These are phyloP conservation scores for Graphiopsis chlorocephala DNA, from an alignment of 2,329 filamentous ascomycete species.

Conservation along the genomic window DNA sequence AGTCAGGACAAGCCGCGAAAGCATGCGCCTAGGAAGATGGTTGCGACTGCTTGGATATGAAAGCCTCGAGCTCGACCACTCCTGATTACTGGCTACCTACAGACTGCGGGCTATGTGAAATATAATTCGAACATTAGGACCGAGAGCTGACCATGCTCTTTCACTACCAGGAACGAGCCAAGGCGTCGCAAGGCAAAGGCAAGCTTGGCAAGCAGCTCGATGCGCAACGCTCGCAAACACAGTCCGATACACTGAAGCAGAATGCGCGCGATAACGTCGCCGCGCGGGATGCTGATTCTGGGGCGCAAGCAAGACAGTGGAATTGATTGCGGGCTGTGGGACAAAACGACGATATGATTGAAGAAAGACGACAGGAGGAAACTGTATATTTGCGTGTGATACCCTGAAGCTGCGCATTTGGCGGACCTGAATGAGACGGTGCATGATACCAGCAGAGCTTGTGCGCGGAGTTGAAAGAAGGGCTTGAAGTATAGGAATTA, in stretches of 20 bases:
- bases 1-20: not conserved
- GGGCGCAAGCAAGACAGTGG: slow-evolving; percentile 53
- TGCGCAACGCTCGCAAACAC: slow-evolving; percentile 72
- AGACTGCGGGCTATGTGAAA: not conserved
- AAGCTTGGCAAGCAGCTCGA: slow-evolving; percentile 70
- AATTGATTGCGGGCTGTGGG: slow-evolving; percentile 25
- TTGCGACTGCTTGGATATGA: slow-evolving; percentile 22
- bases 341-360: not conserved
- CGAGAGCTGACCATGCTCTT: slow-evolving; percentile 14
- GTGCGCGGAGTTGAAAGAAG: not conserved
- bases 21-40: slow-evolving; percentile 15
- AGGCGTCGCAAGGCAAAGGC: slow-evolving; percentile 56
- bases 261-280: slow-evolving; percentile 65
- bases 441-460: not conserved
- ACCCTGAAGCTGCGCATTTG: not conserved
- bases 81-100: not conserved
- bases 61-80: not conserved
- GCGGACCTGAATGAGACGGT: not conserved
- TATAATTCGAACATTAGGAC: not conserved
- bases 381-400: not conserved
- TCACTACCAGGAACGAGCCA: slow-evolving; percentile 59
- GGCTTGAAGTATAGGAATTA: not conserved
- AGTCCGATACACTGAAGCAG: slow-evolving; percentile 64
- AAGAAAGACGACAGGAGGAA: not conserved
- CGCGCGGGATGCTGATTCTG: slow-evolving; percentile 66